Evolutionary conservation across 2,329 filamentous ascomycete species (phyloP).

Genomic region (Cephalotrichum gorgonifer): DNA sequence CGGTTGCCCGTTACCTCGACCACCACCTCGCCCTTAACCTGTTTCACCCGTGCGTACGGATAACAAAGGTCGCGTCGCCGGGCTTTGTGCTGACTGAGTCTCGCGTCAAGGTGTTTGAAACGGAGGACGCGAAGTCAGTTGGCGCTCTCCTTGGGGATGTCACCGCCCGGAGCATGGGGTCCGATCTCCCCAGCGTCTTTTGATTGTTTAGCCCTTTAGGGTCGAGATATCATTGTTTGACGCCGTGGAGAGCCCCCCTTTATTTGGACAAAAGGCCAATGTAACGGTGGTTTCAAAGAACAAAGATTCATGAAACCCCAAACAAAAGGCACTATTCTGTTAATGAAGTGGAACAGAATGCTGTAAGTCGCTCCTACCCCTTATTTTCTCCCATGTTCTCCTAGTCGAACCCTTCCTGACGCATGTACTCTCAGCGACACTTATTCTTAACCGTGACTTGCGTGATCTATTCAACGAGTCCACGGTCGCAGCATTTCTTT

Average conservation of each 20-base stretch:
- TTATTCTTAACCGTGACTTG: background rate
- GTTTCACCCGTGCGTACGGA: conserved; percentile 42
- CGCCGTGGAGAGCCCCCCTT: too few species aligned
- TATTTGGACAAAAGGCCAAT: too few species aligned
- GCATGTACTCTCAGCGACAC: too few species aligned
- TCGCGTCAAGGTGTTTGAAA: conserved; percentile 35
- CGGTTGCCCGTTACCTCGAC: conserved; percentile 37
- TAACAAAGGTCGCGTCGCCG: conserved; percentile 43
- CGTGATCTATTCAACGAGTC: background rate
- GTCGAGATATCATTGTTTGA: too few species aligned
- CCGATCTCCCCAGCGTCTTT: conserved; percentile 1
- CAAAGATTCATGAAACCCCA: background rate
- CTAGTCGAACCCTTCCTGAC: background rate
- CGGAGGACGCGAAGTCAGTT: background rate
- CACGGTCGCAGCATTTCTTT: background rate
- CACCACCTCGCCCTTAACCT: conserved; percentile 44
- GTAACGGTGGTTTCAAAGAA: too few species aligned
- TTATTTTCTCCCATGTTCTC: background rate
- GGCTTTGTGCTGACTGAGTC: conserved; percentile 45
- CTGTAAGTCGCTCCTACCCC: background rate
- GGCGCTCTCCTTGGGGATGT: background rate
- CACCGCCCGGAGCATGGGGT: background rate
- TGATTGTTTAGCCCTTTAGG: too few species aligned
- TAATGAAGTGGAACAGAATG: background rate
- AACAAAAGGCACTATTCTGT: background rate